These are phyloP conservation scores for Amanita jacksonii DNA, from an alignment of 768 basidiomycete genomes.

Conservation along the genomic window DNA sequence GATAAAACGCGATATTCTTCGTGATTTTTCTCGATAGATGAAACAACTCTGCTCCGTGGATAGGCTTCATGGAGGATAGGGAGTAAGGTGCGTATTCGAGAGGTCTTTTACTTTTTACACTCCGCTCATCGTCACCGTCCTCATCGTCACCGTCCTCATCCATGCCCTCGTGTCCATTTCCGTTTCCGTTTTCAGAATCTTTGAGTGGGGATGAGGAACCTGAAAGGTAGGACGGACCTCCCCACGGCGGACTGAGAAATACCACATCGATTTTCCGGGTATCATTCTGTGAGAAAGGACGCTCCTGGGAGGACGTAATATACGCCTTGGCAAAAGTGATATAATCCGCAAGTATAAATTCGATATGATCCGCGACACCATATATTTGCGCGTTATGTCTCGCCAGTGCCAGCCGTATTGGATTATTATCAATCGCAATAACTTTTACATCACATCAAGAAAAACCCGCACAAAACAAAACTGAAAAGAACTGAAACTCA, in stretches of 20 bases:
- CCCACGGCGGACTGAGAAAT: conserved; percentile 95
- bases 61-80: conserved; percentile 64
- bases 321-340: conserved; percentile 63
- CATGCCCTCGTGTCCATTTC: conserved; percentile 2
- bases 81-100: conserved; percentile 45
- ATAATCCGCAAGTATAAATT: conserved; percentile 87
- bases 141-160: too few relatives aligned
- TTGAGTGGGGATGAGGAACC: conserved; percentile 18
- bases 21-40: conserved; percentile 61
- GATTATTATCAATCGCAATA: conserved; percentile 86
- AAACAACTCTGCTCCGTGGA: conserved; percentile 81
- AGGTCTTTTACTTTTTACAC: too few relatives aligned
- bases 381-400: conserved; percentile 91
- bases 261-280: conserved; percentile 71
- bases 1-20: conserved; percentile 77
- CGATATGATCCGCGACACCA: conserved; percentile 91
- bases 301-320: conserved; percentile 15
- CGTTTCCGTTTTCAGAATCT: conserved; percentile 2
- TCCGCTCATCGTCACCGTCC: too few relatives aligned
- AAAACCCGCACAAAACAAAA: not conserved
- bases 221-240: conserved; percentile 66
- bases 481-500: conserved; percentile 27
- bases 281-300: conserved; percentile 12
- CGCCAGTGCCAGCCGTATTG: conserved; percentile 79
- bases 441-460: too few relatives aligned